Evolutionary conservation across 345 rosid genomes (phyloP).

Genomic region (Euphorbia tirucalli): DNA sequence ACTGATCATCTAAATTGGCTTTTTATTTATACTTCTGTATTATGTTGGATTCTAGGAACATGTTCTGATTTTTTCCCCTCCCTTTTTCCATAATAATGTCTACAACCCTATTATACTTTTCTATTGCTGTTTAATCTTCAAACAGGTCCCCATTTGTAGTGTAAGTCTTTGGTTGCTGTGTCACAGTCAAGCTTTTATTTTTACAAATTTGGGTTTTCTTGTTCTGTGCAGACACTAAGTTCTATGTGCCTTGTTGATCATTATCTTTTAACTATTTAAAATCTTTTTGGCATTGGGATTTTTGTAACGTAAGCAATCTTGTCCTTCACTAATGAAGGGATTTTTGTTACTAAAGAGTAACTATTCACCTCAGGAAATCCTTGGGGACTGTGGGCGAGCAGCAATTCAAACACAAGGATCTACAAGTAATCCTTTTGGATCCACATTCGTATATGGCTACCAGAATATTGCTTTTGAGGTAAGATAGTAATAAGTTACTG

Average conservation of each 20-base stretch:
- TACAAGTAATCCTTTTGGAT: constrained; percentile 90
- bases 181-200: background rate
- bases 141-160: background rate
- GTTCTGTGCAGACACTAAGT: background rate
- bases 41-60: too few species aligned
- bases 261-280: background rate
- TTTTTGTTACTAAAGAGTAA: background rate
- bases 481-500: constrained; percentile 6
- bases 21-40: background rate
- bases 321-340: background rate
- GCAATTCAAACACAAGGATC: constrained; percentile 98
- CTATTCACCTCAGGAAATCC: constrained; percentile 57
- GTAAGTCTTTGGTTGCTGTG: background rate
- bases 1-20: background rate
- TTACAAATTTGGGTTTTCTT: background rate
- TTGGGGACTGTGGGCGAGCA: constrained; percentile 95
- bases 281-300: background rate
- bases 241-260: background rate
- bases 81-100: background rate
- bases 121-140: background rate
- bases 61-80: background rate
- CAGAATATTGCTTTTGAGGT: constrained; percentile 97
- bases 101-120: background rate
- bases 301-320: background rate
- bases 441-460: constrained; percentile 93